phyloP scores from a whole-genome alignment of 331 rosid species.

The Pyracantha coccinea region DNA sequence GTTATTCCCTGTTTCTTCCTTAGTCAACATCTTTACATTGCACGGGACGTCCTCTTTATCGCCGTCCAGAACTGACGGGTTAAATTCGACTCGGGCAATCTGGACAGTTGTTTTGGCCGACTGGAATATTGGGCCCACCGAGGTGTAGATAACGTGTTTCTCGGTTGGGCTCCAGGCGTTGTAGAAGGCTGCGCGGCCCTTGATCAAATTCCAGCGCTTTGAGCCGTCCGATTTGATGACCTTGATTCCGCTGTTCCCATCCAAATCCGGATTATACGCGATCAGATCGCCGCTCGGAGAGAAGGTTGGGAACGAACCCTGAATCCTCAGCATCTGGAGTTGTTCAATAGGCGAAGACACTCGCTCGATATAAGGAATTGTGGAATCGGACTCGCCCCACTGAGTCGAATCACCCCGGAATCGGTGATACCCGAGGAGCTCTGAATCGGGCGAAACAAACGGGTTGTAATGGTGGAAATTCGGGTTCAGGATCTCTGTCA shows the following conservation, averaged over 20 bases:
- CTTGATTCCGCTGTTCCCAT: conserved; percentile 20
- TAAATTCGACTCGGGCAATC: conserved; percentile 53
- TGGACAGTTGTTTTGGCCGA: conserved; percentile 49
- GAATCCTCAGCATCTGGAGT: conserved; percentile 42
- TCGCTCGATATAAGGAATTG: conserved; percentile 37
- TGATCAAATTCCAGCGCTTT: conserved; percentile 49
- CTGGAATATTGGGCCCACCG: conserved; percentile 63
- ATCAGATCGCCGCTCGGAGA: conserved; percentile 51
- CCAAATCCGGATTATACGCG: conserved; percentile 43
- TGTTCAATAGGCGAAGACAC: conserved; percentile 37
- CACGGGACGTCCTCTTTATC: conserved; percentile 27
- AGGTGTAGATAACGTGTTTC: conserved; percentile 56
- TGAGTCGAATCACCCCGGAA: conserved; percentile 49
- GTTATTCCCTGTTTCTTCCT: conserved; percentile 53
- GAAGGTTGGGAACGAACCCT: conserved; percentile 57
- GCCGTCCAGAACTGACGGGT: conserved; percentile 18
- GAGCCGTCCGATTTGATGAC: conserved; percentile 58
- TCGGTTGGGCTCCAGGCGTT: conserved; percentile 70
- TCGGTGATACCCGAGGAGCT: conserved; percentile 64
- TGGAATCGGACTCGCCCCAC: conserved; percentile 53
- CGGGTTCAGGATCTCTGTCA: conserved; percentile 44
- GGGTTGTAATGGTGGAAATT: conserved; percentile 74
- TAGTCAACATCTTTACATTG: conserved; percentile 42
- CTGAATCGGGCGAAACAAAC: conserved; percentile 56
- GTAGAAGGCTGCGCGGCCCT: conserved; percentile 45